A percentile compares a stretch with the other conserved stretches of the same genome.
These are phyloP conservation scores for Aureococcus anophagefferens DNA, from an alignment of 108 stramenopile genomes.

Conservation along the genomic window DNA sequence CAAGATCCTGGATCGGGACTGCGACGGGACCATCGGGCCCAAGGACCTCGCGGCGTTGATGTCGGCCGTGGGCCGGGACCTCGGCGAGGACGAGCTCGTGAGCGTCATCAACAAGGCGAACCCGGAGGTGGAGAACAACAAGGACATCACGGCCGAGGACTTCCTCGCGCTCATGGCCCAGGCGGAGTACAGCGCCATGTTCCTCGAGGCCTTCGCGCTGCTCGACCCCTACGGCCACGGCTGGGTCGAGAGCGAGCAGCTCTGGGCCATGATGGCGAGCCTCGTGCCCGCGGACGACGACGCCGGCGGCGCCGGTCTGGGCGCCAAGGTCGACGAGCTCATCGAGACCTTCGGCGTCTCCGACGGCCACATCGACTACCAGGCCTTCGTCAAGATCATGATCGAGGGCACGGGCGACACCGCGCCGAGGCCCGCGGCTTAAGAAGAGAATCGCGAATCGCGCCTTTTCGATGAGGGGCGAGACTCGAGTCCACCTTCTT, in stretches of 20 bases:
- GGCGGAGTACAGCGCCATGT: constrained; percentile 68
- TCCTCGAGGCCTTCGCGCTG: constrained; percentile 59
- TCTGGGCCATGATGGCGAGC: background rate
- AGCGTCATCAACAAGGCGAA: constrained; percentile 58
- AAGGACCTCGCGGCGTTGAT: constrained; percentile 57
- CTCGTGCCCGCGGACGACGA: background rate
- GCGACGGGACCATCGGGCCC: constrained; percentile 51
- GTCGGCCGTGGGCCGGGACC: constrained; percentile 45
- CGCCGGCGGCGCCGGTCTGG: background rate
- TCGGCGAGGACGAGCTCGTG: constrained; percentile 39
- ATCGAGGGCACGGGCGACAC: no score
- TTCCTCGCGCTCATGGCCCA: constrained; percentile 80
- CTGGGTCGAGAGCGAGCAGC: background rate
- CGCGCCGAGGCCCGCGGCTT: no score
- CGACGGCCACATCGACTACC: background rate
- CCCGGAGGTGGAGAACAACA: constrained; percentile 43
- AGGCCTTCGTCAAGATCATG: background rate
- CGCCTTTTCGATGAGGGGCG: no score
- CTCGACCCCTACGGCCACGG: constrained; percentile 34
- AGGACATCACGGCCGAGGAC: constrained; percentile 44
- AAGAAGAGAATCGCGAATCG: no score
- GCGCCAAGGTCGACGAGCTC: background rate
- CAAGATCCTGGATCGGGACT: constrained; percentile 48
- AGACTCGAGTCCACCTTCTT: no score
- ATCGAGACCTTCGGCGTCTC: background rate